Percentiles rank a stretch among this genome's conserved stretches.
phyloP scores from a whole-genome alignment of 768 basidiomycete genomes.

The Kwoniella pini region DNA sequence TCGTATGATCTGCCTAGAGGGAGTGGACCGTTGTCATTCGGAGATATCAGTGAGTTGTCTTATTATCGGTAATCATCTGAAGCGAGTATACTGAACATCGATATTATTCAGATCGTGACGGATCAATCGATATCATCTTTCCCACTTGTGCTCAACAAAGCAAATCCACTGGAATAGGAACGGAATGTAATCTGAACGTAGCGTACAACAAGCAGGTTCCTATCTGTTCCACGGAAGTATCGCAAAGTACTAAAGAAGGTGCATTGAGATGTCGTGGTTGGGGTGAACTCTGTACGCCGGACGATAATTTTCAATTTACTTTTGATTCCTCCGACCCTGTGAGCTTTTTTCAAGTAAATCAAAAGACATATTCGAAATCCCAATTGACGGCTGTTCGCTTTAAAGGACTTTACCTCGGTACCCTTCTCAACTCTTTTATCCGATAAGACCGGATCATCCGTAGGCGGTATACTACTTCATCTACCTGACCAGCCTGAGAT shows the following conservation, averaged over 20 bases:
- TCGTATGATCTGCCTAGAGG: conserved; percentile 72
- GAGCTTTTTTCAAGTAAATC: no score
- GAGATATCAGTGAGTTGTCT: conserved; percentile 82
- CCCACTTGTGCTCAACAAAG: conserved; percentile 77
- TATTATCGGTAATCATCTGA: no score
- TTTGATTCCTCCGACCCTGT: conserved; percentile 57
- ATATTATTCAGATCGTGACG: conserved; percentile 71
- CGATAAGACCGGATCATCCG: conserved; percentile 22
- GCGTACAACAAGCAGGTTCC: conserved; percentile 90
- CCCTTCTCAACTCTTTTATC: conserved; percentile 66
- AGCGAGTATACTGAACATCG: no score
- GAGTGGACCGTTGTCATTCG: conserved; percentile 77
- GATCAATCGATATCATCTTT: conserved; percentile 93
- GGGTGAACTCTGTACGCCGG: conserved; percentile 76
- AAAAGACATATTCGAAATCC: no score
- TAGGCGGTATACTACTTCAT: conserved; percentile 61
- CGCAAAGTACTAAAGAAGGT: conserved; percentile 60
- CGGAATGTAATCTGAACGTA: conserved; percentile 79
- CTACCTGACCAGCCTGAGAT: conserved; percentile 71
- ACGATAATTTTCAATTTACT: conserved; percentile 77
- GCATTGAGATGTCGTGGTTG: conserved; percentile 70
- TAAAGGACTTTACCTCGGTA: conserved; percentile 63
- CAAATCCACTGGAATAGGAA: conserved; percentile 68
- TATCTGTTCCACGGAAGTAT: conserved; percentile 67
- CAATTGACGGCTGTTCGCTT: conserved; percentile 61